These are phyloP conservation scores for Diaporthe sp. DNA, from an alignment of 2,329 filamentous ascomycete genomes.

Conservation along the genomic window DNA sequence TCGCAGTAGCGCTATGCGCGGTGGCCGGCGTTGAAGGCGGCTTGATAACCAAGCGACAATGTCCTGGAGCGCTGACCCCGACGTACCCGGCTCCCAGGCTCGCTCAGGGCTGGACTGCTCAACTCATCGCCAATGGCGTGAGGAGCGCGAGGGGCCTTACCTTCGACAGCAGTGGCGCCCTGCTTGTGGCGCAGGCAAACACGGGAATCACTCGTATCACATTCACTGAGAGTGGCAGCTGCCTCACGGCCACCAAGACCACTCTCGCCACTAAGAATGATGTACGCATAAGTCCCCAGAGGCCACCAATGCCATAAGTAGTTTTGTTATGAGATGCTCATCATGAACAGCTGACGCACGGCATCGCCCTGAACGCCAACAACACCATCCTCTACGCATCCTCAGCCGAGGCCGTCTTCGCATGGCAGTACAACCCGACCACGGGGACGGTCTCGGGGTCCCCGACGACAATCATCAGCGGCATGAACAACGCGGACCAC, in stretches of 20 bases:
- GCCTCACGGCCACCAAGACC: conserved; percentile 46
- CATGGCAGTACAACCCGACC: conserved; percentile 68
- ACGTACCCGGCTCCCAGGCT: conserved; percentile 50
- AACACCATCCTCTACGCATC: conserved; percentile 63
- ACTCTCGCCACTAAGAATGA: conserved; percentile 37
- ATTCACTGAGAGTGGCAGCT: conserved; percentile 53
- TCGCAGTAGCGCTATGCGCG: not conserved
- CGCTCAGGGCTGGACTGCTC: conserved; percentile 55
- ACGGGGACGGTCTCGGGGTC: conserved; percentile 53
- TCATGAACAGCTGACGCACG: conserved; percentile 57
- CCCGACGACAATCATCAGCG: conserved; percentile 60
- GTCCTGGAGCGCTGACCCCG: conserved; percentile 43
- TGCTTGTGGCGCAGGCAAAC: conserved; percentile 57
- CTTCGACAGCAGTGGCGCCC: conserved; percentile 55
- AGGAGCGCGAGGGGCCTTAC: conserved; percentile 55
- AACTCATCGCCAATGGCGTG: conserved; percentile 54
- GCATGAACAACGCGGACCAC: conserved; percentile 70
- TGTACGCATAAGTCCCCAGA: not conserved
- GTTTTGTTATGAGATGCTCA: conserved; percentile 39
- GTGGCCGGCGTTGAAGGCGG: not conserved
- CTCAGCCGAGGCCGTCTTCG: conserved; percentile 62
- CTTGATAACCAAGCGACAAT: not conserved
- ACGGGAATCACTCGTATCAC: conserved; percentile 54
- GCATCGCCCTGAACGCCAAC: conserved; percentile 57
- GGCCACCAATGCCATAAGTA: conserved; percentile 43